A percentile compares a stretch with the other conserved stretches of the same genome.
Conservation (phyloP, 2,329 filamentous ascomycete genomes). For the Calonectria honghensis region DNA sequence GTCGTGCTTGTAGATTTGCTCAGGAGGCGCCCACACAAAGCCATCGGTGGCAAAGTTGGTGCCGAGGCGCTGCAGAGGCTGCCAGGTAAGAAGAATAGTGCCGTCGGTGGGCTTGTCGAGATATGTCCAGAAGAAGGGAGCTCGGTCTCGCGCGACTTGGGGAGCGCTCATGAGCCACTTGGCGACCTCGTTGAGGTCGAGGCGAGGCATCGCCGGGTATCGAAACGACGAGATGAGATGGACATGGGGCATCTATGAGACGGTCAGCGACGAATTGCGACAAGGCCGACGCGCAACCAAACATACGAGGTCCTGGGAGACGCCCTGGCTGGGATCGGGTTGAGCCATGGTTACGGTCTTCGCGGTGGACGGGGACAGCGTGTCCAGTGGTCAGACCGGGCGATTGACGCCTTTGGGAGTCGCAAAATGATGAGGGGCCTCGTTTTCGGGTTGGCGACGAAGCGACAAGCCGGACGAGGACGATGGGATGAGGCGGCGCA, state of each 20-base stretch:
- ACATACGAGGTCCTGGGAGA: constrained; percentile 66
- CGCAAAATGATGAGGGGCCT: constrained; percentile 28
- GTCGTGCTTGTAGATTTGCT: constrained; percentile 85
- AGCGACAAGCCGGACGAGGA: constrained; percentile 33
- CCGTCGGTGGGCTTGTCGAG: constrained; percentile 89
- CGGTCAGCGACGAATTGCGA: constrained; percentile 47
- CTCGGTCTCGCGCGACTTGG: constrained; percentile 87
- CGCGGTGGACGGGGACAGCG: constrained; percentile 45
- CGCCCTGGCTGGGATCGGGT: constrained; percentile 64
- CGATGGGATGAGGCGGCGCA: constrained; percentile 51
- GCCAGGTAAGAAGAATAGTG: constrained; percentile 90
- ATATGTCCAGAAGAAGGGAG: constrained; percentile 95
- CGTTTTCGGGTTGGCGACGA: constrained; percentile 27
- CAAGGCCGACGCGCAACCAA: constrained; percentile 9
- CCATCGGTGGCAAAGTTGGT: constrained; percentile 92
- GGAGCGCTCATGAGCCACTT: constrained; percentile 90
- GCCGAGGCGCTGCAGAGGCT: constrained; percentile 82
- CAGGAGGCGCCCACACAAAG: constrained; percentile 90
- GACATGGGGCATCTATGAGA: constrained; percentile 84
- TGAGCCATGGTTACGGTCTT: constrained; percentile 61
- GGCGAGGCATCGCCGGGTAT: constrained; percentile 83
- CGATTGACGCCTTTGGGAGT: constrained; percentile 46
- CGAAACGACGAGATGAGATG: constrained; percentile 90
- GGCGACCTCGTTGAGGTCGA: constrained; percentile 85
- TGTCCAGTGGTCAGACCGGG: constrained; percentile 42